Evolutionary conservation across 2,329 filamentous ascomycete species (phyloP), one percentile per base, ranked within the genome.

Genomic region (Trichoderma atrobrunneum): DNA sequence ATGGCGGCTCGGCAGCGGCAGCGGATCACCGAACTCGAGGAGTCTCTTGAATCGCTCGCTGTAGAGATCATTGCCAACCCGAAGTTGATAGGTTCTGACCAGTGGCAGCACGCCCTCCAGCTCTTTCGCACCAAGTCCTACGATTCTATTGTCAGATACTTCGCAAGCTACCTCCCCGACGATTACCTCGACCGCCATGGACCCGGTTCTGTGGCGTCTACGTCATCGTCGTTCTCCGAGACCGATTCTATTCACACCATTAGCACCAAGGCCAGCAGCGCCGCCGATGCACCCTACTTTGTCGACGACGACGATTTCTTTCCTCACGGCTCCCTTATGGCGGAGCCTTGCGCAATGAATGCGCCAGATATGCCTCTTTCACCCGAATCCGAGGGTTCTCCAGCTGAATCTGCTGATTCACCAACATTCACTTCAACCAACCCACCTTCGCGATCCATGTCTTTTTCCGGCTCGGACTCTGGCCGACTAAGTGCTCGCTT

Each of bases 61-160:
- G 80, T 88, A 75, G 87, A 89, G 80, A 89, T 90, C 78, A 87
- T 89, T 75, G 87, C 85, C 77, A 89, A 89, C 80, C 87, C 88
- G 18, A 83, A 83, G 70, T 82, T 90, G 74, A 87, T 90, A 80
- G 87, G 86, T 72, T 87, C 86, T 62, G 82, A 87, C 21, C 87
- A 89, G 80, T 90, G 88, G 88, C 84, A 87, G 74, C 81, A 85
- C 74, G 88, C 88, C 30, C 77, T 89, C 32, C 87, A 89, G 77
- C 85, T 89, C 70, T 89, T 90, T 77, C 85, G 88, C 16, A 87
- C 87, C 11, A 86, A 83, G 76, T 89, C 87, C 3, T 85, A 89
- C 71, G 88, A 90, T 78, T 89, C 87, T 21, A 86, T 90, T 73
- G 86, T 90, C 73, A 84, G 87, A 74, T 89, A 87, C 77, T 90